A percentile compares a stretch with the other conserved stretches of the same genome.
These are phyloP conservation scores for Panicum miliaceum DNA, from an alignment of 176 grass and related monocot species.

Conservation along the genomic window DNA sequence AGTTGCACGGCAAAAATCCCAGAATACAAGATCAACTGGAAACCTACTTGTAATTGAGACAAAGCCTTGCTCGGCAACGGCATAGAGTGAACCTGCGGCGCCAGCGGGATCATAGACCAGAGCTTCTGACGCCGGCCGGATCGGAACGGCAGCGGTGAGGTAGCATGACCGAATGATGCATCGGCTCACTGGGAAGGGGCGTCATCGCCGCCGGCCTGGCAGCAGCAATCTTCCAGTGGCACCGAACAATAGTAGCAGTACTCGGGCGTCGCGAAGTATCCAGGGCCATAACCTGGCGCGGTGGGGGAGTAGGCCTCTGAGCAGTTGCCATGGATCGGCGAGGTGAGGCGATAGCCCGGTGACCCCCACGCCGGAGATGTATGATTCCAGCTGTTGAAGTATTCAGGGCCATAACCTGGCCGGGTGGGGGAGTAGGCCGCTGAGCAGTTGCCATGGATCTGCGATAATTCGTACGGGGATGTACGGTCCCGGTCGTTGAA, in stretches of 20 bases:
- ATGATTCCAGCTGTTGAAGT: neutral
- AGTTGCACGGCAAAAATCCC: too few species aligned
- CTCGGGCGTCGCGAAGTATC: neutral
- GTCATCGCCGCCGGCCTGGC: neutral
- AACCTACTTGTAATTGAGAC: too few species aligned
- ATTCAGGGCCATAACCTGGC: neutral
- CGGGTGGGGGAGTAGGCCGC: neutral
- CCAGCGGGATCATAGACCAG: too few species aligned
- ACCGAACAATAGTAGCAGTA: neutral
- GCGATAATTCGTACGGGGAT: neutral
- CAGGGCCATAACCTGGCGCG: too few species aligned
- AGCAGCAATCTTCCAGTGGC: neutral
- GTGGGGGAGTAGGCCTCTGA: too few species aligned
- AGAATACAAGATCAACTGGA: too few species aligned
- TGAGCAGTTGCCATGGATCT: neutral
- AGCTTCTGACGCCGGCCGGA: too few species aligned
- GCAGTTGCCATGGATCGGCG: too few species aligned
- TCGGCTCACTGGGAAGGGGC: neutral
- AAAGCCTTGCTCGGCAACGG: too few species aligned
- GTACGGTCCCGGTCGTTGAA: neutral
- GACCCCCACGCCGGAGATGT: neutral
- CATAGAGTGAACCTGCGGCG: too few species aligned
- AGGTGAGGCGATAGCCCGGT: too few species aligned
- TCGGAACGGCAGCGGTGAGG: too few species aligned
- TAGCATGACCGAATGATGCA: neutral